phyloP scores from a whole-genome alignment of 495 filamentous ascomycete species.

The Annulohypoxylon nitens region DNA sequence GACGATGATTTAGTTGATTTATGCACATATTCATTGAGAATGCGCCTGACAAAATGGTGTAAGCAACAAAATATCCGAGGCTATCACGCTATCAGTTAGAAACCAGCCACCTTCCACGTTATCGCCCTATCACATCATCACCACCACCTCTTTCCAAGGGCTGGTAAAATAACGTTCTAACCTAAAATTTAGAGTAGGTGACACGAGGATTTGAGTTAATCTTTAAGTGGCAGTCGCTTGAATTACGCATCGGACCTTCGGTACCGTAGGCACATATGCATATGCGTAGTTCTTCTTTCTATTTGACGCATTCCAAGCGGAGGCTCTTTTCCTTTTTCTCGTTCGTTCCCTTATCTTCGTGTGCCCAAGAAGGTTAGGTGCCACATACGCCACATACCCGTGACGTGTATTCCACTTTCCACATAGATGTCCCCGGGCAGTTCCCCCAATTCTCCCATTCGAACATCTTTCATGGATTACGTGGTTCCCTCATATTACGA shows the following conservation, averaged over 20 bases:
- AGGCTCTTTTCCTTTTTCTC: constrained; percentile 9
- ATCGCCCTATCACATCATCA: not conserved
- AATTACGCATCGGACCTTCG: constrained; percentile 12
- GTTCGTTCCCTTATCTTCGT: constrained; percentile 7
- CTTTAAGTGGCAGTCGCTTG: not conserved
- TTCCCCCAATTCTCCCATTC: not conserved
- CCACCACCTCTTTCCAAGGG: not conserved
- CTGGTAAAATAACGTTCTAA: not conserved
- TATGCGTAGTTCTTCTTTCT: constrained; percentile 7
- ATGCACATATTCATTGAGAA: constrained; percentile 31
- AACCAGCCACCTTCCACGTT: not conserved
- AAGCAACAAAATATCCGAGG: not conserved
- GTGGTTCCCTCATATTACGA: not conserved
- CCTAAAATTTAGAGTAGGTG: not conserved
- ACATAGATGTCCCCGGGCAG: not conserved
- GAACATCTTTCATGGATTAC: not conserved
- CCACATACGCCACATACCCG: not conserved
- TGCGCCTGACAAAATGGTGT: constrained; percentile 1
- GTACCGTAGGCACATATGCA: not conserved
- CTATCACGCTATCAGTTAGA: not conserved
- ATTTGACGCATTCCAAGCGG: constrained; percentile 21
- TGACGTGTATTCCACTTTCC: not conserved
- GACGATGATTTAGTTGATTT: constrained; percentile 27
- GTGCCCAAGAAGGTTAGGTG: constrained; percentile 16
- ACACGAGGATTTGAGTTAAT: constrained; percentile 12